These are phyloP conservation scores for Myotisia sp. DNA, from an alignment of 2,329 filamentous ascomycete species.

Conservation along the genomic window DNA sequence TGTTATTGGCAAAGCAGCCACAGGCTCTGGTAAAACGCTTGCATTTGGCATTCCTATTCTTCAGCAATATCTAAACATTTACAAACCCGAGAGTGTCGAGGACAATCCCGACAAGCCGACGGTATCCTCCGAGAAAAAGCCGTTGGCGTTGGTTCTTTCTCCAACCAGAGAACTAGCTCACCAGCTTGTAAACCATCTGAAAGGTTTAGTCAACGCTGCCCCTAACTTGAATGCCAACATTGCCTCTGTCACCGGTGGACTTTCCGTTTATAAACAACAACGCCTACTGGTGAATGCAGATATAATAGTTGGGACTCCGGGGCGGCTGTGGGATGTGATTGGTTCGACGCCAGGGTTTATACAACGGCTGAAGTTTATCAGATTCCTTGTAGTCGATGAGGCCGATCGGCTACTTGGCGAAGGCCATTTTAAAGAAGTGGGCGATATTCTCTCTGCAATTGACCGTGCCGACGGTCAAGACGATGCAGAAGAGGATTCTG, in stretches of 20 bases:
- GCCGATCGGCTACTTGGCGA: conserved; percentile 83
- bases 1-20: conserved; percentile 89
- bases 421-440: conserved; percentile 87
- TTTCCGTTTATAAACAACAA: conserved; percentile 91
- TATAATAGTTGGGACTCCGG: conserved; percentile 85
- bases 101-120: conserved; percentile 18
- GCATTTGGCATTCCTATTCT: conserved; percentile 90
- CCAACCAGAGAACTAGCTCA: conserved; percentile 89
- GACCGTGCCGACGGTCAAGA: conserved; percentile 45
- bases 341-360: conserved; percentile 59
- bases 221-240: conserved; percentile 48
- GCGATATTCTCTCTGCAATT: conserved; percentile 69
- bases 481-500: conserved; percentile 18
- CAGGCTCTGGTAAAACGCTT: conserved; percentile 90
- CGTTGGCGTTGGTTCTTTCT: conserved; percentile 68
- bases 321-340: conserved; percentile 86
- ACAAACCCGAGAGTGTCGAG: conserved; percentile 13
- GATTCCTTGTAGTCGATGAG: conserved; percentile 83
- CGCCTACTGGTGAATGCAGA: conserved; percentile 71
- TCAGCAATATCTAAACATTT: conserved; percentile 56
- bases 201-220: conserved; percentile 52
- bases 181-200: conserved; percentile 74
- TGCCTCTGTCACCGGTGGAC: conserved; percentile 79
- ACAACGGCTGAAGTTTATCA: conserved; percentile 54
- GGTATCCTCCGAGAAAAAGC: conserved; percentile 32